These are phyloP conservation scores for Rubus parviflorus DNA, from an alignment of 306 rosid genomes.

Conservation along the genomic window DNA sequence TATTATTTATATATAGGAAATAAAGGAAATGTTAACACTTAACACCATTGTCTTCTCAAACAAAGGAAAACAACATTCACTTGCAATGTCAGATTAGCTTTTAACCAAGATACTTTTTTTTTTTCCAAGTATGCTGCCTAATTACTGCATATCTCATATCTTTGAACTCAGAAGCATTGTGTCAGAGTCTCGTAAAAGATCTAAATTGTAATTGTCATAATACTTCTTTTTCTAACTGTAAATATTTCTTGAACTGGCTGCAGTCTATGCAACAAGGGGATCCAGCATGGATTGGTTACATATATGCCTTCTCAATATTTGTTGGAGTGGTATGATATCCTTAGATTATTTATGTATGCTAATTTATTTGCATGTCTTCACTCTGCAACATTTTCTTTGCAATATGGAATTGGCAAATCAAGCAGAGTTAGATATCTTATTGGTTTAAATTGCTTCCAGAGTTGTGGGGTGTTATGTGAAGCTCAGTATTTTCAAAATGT, in stretches of 20 bases:
- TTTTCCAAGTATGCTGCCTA: background rate
- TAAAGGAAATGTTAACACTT: background rate
- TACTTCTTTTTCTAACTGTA: background rate
- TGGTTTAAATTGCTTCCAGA: conserved; percentile 37
- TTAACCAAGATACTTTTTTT: conserved; percentile 1
- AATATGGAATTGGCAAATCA: background rate
- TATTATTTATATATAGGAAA: background rate
- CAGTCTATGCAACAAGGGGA: conserved; percentile 67
- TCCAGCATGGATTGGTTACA: conserved; percentile 50
- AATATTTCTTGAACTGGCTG: conserved; percentile 15
- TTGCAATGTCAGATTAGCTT: background rate
- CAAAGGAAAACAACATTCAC: background rate
- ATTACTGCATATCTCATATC: background rate
- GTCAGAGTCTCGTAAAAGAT: background rate
- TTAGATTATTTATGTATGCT: background rate
- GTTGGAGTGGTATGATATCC: conserved; percentile 51
- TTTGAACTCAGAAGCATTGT: background rate
- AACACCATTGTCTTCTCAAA: background rate
- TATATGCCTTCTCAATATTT: conserved; percentile 57
- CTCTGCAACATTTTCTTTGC: background rate
- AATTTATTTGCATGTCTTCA: background rate
- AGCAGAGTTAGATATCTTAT: conserved; percentile 24
- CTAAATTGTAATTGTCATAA: background rate
- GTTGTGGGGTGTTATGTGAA: conserved; percentile 78
- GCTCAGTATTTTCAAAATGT: conserved; percentile 98